Evolutionary conservation across 2,329 filamentous ascomycete genomes (phyloP).

Genomic region (Colletotrichum tropicale): DNA sequence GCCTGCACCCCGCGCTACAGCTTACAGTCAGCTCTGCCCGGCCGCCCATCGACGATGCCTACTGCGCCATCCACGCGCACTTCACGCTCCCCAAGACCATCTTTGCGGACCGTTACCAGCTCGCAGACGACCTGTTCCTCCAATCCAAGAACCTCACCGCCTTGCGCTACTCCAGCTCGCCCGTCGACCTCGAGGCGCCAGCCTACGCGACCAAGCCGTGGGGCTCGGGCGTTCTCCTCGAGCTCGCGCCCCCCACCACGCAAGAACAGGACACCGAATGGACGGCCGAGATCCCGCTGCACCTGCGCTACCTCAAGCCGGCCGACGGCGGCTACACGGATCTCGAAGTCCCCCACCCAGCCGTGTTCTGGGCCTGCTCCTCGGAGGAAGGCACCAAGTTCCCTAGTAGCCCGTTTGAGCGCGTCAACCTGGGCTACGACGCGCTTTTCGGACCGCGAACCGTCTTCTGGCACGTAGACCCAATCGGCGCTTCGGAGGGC

Average conservation of each 20-base stretch:
- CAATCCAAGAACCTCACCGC: slow-evolving; percentile 77
- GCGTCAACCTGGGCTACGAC: slow-evolving; percentile 85
- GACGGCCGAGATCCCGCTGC: slow-evolving; percentile 78
- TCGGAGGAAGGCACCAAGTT: slow-evolving; percentile 71
- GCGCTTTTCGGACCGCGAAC: slow-evolving; percentile 77
- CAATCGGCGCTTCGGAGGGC: slow-evolving; percentile 35
- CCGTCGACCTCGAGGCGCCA: slow-evolving; percentile 89
- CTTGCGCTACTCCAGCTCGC: slow-evolving; percentile 72
- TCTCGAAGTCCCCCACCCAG: slow-evolving; percentile 76
- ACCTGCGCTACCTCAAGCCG: slow-evolving; percentile 81
- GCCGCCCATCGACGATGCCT: slow-evolving; percentile 55
- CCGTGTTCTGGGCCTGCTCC: slow-evolving; percentile 89
- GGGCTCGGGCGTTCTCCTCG: slow-evolving; percentile 80
- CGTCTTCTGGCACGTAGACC: slow-evolving; percentile 80
- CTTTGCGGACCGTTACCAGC: slow-evolving; percentile 88
- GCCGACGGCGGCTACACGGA: slow-evolving; percentile 56
- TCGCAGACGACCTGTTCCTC: slow-evolving; percentile 78
- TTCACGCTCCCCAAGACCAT: slow-evolving; percentile 80
- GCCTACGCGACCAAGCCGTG: slow-evolving; percentile 78
- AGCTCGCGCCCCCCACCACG: slow-evolving; percentile 64
- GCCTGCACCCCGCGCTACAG: slow-evolving; percentile 82
- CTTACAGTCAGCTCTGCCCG: slow-evolving; percentile 63
- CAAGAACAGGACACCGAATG: slow-evolving; percentile 48
- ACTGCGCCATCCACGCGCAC: slow-evolving; percentile 79
- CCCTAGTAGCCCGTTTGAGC: slow-evolving; percentile 82